Percentiles rank a stretch among this genome's conserved stretches.
These are phyloP conservation scores for Logfia minima DNA, from an alignment of 129 eudicot species.

Conservation along the genomic window DNA sequence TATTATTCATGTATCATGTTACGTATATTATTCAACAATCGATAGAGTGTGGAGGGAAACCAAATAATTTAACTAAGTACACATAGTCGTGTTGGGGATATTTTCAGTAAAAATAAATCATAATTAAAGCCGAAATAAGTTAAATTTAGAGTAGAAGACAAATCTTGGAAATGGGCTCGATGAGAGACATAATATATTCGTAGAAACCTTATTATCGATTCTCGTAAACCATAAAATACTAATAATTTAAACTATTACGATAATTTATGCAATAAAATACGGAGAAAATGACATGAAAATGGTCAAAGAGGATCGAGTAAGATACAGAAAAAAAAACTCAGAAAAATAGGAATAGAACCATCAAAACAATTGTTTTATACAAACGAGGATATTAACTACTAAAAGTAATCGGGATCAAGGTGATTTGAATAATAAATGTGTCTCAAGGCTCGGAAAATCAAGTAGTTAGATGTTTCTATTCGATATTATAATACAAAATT, in stretches of 20 bases:
- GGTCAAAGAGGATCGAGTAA: conserved; percentile 39
- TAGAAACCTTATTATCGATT: conserved; percentile 35
- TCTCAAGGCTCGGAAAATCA: conserved; percentile 60
- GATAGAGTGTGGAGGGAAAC: conserved; percentile 3
- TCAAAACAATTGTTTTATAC: conserved; percentile 66
- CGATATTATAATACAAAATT: conserved; percentile 32
- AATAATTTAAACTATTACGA: conserved; percentile 3
- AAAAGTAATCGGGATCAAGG: conserved; percentile 40
- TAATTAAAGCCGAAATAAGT: background rate
- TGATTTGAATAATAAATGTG: conserved; percentile 65
- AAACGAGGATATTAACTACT: conserved; percentile 42
- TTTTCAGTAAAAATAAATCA: conserved; percentile 11
- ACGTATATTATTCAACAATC: background rate
- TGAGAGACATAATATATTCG: conserved; percentile 41
- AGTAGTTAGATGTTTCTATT: conserved; percentile 77
- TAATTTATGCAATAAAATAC: conserved; percentile 35
- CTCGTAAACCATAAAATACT: conserved; percentile 22
- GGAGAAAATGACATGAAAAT: conserved; percentile 26
- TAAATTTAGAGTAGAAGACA: conserved; percentile 29
- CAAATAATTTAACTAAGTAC: background rate
- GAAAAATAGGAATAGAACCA: conserved; percentile 90
- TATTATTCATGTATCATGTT: background rate
- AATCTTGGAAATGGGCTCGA: conserved; percentile 47
- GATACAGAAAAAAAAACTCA: conserved; percentile 45
- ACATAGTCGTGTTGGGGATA: conserved; percentile 8